phyloP scores from a whole-genome alignment of 805 yeast species.

The Schwanniomyces pseudopolymorphus region DNA sequence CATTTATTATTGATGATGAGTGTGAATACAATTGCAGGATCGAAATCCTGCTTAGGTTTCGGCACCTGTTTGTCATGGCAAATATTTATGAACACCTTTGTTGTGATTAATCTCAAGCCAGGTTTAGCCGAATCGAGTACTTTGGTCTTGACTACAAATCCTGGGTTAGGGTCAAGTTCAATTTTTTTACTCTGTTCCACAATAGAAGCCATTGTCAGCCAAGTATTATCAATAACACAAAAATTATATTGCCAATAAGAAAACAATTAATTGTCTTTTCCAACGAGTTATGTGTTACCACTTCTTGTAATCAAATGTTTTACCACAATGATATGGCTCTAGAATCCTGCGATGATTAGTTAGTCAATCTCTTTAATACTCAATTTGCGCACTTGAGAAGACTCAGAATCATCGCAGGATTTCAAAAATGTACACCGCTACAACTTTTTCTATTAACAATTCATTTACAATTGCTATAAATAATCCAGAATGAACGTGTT shows the following conservation, averaged over 20 bases:
- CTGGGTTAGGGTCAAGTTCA: conserved; percentile 54
- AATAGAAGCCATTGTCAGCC: conserved; percentile 5
- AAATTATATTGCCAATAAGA: too few species aligned
- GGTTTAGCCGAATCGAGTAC: conserved; percentile 37
- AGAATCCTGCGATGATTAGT: too few species aligned
- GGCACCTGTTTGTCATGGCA: conserved; percentile 71
- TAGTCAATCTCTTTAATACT: background rate
- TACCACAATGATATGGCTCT: background rate
- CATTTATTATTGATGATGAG: conserved; percentile 69
- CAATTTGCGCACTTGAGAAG: background rate
- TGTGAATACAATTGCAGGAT: conserved; percentile 59
- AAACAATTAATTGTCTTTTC: too few species aligned
- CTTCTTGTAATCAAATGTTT: too few species aligned
- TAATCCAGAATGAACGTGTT: conserved; percentile 29
- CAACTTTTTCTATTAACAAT: too few species aligned
- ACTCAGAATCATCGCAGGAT: background rate
- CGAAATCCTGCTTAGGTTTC: conserved; percentile 52
- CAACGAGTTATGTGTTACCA: too few species aligned
- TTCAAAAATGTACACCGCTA: conserved; percentile 21
- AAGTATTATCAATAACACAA: too few species aligned
- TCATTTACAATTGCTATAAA: too few species aligned
- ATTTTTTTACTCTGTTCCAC: conserved; percentile 13
- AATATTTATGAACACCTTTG: conserved; percentile 77
- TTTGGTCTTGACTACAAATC: conserved; percentile 70
- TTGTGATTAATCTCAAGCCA: conserved; percentile 26